Base-by-base conservation (phyloP, 2,329 filamentous ascomycete genomes). In the Neopestalotiopsis clavispora region DNA sequence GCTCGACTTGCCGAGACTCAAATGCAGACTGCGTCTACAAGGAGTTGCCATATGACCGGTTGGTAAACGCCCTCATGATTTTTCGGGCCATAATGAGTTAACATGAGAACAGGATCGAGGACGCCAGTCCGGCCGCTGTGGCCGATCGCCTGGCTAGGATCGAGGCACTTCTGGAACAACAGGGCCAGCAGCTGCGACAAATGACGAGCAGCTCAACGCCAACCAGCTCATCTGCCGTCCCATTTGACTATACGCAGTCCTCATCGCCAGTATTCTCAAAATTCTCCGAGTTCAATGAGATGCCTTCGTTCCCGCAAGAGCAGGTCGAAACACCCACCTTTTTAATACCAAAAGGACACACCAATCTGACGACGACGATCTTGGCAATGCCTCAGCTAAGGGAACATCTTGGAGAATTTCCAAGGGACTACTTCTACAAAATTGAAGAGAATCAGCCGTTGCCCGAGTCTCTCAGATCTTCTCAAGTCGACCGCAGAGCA, bases 11-110 rank as follows among this genome's bases (percentile, higher is more conserved):
- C 69, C 72, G 72, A 56, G 80, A 81, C 57, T 80, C 79, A 30
- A 79, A 78, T 34, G 80, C 80, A 56, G 78, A 81, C 68, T 82
- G 80, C 65, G 76, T 78, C 7, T 82, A 81, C 74, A 80, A 81
- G 67, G 80, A 82, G 38, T 73, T 81, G 2, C 78, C 80, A 1
- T 75, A 73, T 58, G 77, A 79, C n/a, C 77, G 76, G 77, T 78
- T 52, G 62, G 60, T 60, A 30, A 52, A n/a, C 32, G 52, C 63
- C 32, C 28, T 45, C 60, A 42, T 12, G 2, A 42, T 23, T 38
- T 30, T n/a, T n/a, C n/a, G 7, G 23, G 12, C 4, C 38, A 32
- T 9, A 3, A 17, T 61, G 34, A 70, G 49, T 60, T 28, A 49
- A 49, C 30, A 7, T 32, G 23, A 6, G 5, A 52, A 4, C 68